Evolutionary conservation across 2,329 filamentous ascomycete species (phyloP).

Genomic region (Fusarium sp.): DNA sequence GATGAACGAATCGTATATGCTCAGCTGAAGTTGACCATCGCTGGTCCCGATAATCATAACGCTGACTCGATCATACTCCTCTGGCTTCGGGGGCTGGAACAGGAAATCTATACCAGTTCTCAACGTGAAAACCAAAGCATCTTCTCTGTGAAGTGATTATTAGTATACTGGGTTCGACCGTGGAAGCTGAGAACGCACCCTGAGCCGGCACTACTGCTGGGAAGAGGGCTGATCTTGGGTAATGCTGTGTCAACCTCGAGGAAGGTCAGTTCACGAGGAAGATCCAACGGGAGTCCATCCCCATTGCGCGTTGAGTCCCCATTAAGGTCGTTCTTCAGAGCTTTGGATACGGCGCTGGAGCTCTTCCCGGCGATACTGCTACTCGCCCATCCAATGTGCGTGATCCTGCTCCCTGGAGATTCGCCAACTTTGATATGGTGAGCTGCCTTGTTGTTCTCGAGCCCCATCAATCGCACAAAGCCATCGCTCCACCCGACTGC

Average conservation of each 20-base stretch:
- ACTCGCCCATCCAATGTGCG: conserved; percentile 64
- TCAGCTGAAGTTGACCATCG: conserved; percentile 77
- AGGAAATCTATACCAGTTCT: conserved; percentile 74
- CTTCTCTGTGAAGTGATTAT: conserved; percentile 49
- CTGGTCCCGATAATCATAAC: conserved; percentile 79
- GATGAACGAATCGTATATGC: conserved; percentile 86
- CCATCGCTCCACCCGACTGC: conserved; percentile 88
- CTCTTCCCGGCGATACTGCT: conserved; percentile 52
- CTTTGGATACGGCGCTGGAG: conserved; percentile 10
- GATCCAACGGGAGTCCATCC: conserved; percentile 52
- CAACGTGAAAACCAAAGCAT: conserved; percentile 74
- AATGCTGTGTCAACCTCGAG: conserved; percentile 80
- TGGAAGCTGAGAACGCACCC: conserved; percentile 55
- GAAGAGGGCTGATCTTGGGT: conserved; percentile 78
- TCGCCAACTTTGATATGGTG: conserved; percentile 72
- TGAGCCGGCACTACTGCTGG: conserved; percentile 66
- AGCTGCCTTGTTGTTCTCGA: conserved; percentile 83
- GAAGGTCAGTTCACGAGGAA: conserved; percentile 78
- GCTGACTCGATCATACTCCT: conserved; percentile 78
- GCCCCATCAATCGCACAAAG: conserved; percentile 76
- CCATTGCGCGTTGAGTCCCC: conserved; percentile 8
- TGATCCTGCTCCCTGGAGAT: conserved; percentile 54
- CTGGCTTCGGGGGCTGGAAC: conserved; percentile 69
- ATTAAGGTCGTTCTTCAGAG: conserved; percentile 21
- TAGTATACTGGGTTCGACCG: background rate